Conservation (phyloP, 2,329 filamentous ascomycete species). For the Arthrobotrys conoides region DNA sequence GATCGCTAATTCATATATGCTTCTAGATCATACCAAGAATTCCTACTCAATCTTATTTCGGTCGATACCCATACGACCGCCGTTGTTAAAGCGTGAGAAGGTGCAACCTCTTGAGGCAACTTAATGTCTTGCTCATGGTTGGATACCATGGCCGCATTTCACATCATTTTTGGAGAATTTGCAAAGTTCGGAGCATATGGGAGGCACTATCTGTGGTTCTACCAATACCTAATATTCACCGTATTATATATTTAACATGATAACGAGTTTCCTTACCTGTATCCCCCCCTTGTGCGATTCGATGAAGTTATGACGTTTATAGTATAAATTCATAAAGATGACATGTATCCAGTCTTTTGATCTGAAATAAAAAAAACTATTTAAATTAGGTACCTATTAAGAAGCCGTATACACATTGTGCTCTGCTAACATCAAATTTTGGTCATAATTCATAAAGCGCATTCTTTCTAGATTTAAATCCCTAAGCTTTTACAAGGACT, state of each 20-base stretch:
- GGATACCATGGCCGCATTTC: constrained; percentile 11
- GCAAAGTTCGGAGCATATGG: neutral
- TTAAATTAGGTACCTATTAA: neutral
- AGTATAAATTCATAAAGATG: neutral
- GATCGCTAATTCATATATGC: constrained; percentile 1
- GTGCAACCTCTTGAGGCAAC: neutral
- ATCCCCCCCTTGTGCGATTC: constrained; percentile 3
- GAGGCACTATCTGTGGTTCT: constrained; percentile 7
- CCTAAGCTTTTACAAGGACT: neutral
- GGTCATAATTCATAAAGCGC: neutral
- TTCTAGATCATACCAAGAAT: constrained; percentile 52
- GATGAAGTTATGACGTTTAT: constrained; percentile 26
- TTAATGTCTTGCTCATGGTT: neutral
- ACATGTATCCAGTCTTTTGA: constrained; percentile 7
- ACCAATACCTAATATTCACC: constrained; percentile 43
- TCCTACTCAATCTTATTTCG: constrained; percentile 53
- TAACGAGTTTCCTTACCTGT: constrained; percentile 52
- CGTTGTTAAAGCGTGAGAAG: constrained; percentile 42
- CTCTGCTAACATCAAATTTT: neutral
- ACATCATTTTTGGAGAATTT: constrained; percentile 9
- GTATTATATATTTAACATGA: constrained; percentile 44
- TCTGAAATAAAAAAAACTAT: neutral
- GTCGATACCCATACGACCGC: constrained; percentile 57
- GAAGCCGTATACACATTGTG: neutral
- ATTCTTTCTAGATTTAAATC: too few species aligned